A percentile compares a stretch with the other conserved stretches of the same genome.
Conservation (phyloP, 179 eudicot genomes). For the Silene vulgaris region DNA sequence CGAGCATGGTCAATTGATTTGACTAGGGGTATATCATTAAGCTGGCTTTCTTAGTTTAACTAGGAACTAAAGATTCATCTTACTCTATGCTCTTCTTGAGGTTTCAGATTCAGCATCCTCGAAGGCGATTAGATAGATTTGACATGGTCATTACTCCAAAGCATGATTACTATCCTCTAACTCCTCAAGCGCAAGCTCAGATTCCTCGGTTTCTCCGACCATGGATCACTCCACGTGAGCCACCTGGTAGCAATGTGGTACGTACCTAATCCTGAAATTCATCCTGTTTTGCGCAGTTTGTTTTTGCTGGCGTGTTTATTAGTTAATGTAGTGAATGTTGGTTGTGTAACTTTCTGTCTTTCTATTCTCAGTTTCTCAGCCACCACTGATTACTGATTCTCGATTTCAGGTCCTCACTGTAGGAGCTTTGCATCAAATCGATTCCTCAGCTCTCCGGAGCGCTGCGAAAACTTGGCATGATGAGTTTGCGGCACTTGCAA, state of each 20-base stretch:
- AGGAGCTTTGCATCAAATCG: constrained; percentile 90
- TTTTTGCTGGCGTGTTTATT: neutral
- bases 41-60: neutral
- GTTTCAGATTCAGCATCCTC: constrained; percentile 89
- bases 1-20: neutral
- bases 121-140: constrained; percentile 74
- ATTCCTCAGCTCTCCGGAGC: constrained; percentile 60
- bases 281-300: neutral
- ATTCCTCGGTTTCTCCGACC: constrained; percentile 67
- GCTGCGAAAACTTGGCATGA: constrained; percentile 86
- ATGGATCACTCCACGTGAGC: constrained; percentile 83
- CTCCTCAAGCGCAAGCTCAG: constrained; percentile 68
- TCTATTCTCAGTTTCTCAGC: constrained; percentile 4
- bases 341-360: neutral
- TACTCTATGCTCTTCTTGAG: constrained; percentile 19
- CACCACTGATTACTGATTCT: constrained; percentile 13
- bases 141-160: constrained; percentile 85
- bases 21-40: neutral
- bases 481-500: constrained; percentile 70
- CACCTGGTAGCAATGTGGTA: constrained; percentile 85
- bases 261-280: constrained; percentile 20
- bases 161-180: constrained; percentile 82
- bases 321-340: neutral
- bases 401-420: constrained; percentile 68
- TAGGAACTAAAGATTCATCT: constrained; percentile 3